Conservation (phyloP, 371 early-diverging fungal species). For the Lichtheimia hyalospora region DNA sequence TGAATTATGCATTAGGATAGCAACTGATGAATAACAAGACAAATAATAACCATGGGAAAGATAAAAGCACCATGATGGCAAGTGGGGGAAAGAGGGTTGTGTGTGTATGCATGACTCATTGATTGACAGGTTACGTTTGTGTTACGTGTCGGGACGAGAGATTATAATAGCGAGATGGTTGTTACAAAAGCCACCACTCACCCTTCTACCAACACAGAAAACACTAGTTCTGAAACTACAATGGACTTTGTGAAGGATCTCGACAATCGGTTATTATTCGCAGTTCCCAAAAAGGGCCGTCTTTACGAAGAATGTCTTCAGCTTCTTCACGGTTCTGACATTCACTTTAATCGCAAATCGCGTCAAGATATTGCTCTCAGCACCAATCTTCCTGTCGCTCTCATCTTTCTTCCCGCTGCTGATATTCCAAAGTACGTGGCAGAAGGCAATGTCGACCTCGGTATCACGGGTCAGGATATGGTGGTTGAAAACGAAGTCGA, state of each 20-base stretch:
- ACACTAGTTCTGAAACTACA: background rate
- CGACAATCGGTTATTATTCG: slow-evolving; percentile 83
- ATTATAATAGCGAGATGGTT: no score
- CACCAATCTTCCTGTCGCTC: slow-evolving; percentile 88
- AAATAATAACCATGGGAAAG: no score
- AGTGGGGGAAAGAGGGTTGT: no score
- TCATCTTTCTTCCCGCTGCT: slow-evolving; percentile 92
- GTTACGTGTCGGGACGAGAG: no score
- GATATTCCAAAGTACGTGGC: slow-evolving; percentile 95
- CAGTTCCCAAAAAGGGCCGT: slow-evolving; percentile 97
- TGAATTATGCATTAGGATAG: no score
- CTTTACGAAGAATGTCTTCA: slow-evolving; percentile 86
- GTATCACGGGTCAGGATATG: slow-evolving; percentile 96
- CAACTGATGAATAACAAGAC: no score
- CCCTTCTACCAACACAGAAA: no score
- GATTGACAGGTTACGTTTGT: no score
- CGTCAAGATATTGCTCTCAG: slow-evolving; percentile 96
- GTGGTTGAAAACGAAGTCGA: slow-evolving; percentile 76
- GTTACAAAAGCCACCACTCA: no score
- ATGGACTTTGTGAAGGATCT: slow-evolving; percentile 73
- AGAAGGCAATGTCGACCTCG: slow-evolving; percentile 93
- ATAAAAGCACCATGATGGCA: no score
- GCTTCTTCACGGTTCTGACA: slow-evolving; percentile 85
- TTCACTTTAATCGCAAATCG: slow-evolving; percentile 90
- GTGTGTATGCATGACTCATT: no score